phyloP scores from a whole-genome alignment of 176 grass and related monocot species.

The Musa acuminata region DNA sequence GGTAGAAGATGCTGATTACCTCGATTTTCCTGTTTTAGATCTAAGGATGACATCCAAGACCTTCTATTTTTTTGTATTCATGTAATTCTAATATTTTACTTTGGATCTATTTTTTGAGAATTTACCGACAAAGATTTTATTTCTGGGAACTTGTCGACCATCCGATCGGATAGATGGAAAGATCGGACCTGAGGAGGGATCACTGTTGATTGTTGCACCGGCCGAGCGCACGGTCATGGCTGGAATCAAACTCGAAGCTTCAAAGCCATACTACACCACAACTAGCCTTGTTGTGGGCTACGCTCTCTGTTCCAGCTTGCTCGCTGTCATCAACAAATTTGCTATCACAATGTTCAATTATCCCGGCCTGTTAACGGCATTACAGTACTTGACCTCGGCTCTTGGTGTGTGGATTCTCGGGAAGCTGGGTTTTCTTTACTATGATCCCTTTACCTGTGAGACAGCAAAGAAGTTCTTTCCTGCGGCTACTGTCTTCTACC shows the following conservation, averaged over 20 bases:
- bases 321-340: slow-evolving; percentile 5
- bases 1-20: neutral
- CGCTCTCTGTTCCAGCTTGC: slow-evolving; percentile 7
- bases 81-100: no score
- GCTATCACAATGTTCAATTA: slow-evolving; percentile 3
- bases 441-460: slow-evolving; percentile 8
- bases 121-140: no score
- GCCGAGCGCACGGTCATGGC: neutral
- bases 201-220: neutral
- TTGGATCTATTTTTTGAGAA: no score
- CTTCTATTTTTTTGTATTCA: no score
- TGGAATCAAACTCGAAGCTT: slow-evolving; percentile 3
- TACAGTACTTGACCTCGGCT: slow-evolving; percentile 2
- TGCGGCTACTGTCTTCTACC: slow-evolving; percentile 15
- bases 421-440: slow-evolving; percentile 3
- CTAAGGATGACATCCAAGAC: neutral
- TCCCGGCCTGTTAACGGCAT: slow-evolving; percentile 1
- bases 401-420: slow-evolving; percentile 10
- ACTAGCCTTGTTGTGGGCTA: slow-evolving; percentile 1
- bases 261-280: neutral
- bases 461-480: slow-evolving; percentile 18
- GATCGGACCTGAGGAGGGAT: neutral
- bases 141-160: no score
- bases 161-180: neutral
- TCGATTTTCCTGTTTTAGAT: neutral